These are phyloP conservation scores for Rhizophlyctis rosea DNA, from an alignment of 192 early-diverging fungal species.

Conservation along the genomic window DNA sequence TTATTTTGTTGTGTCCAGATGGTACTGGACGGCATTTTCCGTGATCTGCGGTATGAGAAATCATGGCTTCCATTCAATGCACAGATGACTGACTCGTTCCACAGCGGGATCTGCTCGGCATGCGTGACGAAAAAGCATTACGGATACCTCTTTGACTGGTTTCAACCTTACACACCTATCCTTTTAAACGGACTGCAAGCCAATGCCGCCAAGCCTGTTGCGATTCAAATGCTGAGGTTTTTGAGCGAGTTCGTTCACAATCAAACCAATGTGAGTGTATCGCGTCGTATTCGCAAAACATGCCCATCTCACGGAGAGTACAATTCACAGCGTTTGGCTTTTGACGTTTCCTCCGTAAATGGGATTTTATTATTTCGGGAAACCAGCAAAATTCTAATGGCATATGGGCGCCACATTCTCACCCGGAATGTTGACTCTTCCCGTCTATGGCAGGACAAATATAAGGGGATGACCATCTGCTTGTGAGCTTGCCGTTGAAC, in stretches of 20 bases:
- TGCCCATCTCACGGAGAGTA: background rate
- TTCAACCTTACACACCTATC: slow-evolving; percentile 67
- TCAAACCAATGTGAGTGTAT: slow-evolving; percentile 34
- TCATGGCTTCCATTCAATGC: background rate
- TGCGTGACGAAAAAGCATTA: slow-evolving; percentile 60
- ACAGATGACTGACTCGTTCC: background rate
- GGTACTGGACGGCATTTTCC: slow-evolving; percentile 56
- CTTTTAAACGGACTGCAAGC: slow-evolving; percentile 66
- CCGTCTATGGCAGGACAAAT: slow-evolving; percentile 48
- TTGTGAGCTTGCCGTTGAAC: slow-evolving; percentile 43
- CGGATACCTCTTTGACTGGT: slow-evolving; percentile 80
- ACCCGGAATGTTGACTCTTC: slow-evolving; percentile 11
- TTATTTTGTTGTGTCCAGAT: background rate
- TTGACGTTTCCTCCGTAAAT: slow-evolving; percentile 82
- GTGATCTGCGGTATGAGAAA: slow-evolving; percentile 56
- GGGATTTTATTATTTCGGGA: slow-evolving; percentile 90
- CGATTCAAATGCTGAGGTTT: slow-evolving; percentile 73
- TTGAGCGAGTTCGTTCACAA: slow-evolving; percentile 80
- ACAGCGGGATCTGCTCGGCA: slow-evolving; percentile 62
- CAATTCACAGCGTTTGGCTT: slow-evolving; percentile 64
- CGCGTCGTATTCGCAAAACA: background rate
- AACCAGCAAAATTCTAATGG: slow-evolving; percentile 63
- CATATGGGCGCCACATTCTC: slow-evolving; percentile 47
- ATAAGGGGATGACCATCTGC: slow-evolving; percentile 74
- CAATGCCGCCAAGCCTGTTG: slow-evolving; percentile 59